Evolutionary conservation across 352 stramenopile species (phyloP).

Genomic region (Phytophthora parvispora): DNA sequence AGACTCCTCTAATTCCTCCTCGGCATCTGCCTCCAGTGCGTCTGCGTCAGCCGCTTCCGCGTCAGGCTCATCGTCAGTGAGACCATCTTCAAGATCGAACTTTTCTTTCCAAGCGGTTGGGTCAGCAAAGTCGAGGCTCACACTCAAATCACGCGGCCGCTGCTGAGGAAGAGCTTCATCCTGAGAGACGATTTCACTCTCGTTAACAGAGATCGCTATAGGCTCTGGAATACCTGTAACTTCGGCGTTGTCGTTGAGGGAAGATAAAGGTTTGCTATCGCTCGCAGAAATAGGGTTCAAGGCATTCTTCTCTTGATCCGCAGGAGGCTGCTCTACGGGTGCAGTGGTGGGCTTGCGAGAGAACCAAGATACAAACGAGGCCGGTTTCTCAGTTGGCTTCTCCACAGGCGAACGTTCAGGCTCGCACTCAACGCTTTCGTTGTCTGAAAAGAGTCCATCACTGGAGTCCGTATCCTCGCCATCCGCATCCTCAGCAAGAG

Average conservation of each 20-base stretch:
- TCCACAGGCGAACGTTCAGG: conserved; percentile 23
- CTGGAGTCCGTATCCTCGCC: conserved; percentile 40
- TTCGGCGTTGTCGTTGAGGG: conserved; percentile 11
- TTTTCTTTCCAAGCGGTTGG: conserved; percentile 77
- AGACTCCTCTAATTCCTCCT: conserved; percentile 18
- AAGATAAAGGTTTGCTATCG: neutral
- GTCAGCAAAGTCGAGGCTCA: conserved; percentile 82
- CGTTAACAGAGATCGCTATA: conserved; percentile 5
- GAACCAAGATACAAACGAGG: conserved; percentile 45
- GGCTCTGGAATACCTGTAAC: conserved; percentile 1
- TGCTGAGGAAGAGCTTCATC: conserved; percentile 39
- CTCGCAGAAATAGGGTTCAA: neutral
- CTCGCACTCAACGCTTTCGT: conserved; percentile 13
- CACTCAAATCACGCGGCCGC: conserved; percentile 63
- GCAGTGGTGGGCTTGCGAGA: conserved; percentile 29
- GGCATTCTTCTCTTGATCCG: neutral
- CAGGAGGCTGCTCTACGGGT: neutral
- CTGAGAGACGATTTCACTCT: conserved; percentile 31
- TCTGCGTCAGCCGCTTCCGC: conserved; percentile 38
- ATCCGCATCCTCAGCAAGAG: conserved; percentile 37
- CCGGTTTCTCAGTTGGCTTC: conserved; percentile 14
- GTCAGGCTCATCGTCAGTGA: conserved; percentile 60
- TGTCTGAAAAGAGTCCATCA: conserved; percentile 18
- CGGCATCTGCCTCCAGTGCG: conserved; percentile 9
- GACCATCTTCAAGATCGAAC: conserved; percentile 77